A percentile compares a stretch with the other conserved stretches of the same genome.
These are phyloP conservation scores for Pisolithus tinctorius DNA, from an alignment of 768 basidiomycete genomes.

Conservation along the genomic window DNA sequence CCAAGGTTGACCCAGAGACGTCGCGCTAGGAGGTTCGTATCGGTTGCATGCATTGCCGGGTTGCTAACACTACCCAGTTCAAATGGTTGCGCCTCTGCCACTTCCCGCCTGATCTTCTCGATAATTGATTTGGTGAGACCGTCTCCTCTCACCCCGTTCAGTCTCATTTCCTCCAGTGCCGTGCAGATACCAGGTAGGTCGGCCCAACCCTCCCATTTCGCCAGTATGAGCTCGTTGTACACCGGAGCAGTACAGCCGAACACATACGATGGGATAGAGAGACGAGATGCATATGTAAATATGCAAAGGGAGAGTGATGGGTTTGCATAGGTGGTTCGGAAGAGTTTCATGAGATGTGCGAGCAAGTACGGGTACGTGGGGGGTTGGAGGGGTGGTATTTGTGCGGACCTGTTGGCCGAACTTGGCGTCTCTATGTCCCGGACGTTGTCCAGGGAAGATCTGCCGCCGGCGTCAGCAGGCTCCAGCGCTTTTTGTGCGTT, in stretches of 20 bases:
- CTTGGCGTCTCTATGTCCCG: not conserved
- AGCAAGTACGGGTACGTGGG: slow-evolving; percentile 70
- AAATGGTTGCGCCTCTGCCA: slow-evolving; percentile 48
- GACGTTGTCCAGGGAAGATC: not conserved
- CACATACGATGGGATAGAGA: slow-evolving; percentile 76
- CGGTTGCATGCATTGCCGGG: slow-evolving; percentile 26
- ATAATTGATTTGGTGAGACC: slow-evolving; percentile 52
- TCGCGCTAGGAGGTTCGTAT: slow-evolving; percentile 34
- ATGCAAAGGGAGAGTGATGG: slow-evolving; percentile 78
- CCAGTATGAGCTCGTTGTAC: slow-evolving; percentile 84
- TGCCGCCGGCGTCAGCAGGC: slow-evolving; percentile 2
- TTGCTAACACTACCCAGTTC: slow-evolving; percentile 10
- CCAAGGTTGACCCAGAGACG: slow-evolving; percentile 37
- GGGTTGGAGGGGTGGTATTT: slow-evolving; percentile 43
- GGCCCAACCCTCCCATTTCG: slow-evolving; percentile 80
- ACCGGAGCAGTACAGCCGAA: slow-evolving; percentile 83
- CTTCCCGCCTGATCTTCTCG: slow-evolving; percentile 57
- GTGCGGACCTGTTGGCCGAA: slow-evolving; percentile 5
- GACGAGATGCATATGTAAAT: slow-evolving; percentile 71
- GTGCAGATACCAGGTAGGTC: slow-evolving; percentile 71
- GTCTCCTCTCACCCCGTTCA: slow-evolving; percentile 70
- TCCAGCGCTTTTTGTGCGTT: slow-evolving; percentile 36
- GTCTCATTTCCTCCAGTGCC: slow-evolving; percentile 74
- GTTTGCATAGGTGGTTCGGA: slow-evolving; percentile 72
- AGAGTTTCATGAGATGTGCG: slow-evolving; percentile 67